Percentiles rank a stretch among this genome's conserved stretches.
phyloP scores from a whole-genome alignment of 345 rosid species.

The Citrus trifoliata region DNA sequence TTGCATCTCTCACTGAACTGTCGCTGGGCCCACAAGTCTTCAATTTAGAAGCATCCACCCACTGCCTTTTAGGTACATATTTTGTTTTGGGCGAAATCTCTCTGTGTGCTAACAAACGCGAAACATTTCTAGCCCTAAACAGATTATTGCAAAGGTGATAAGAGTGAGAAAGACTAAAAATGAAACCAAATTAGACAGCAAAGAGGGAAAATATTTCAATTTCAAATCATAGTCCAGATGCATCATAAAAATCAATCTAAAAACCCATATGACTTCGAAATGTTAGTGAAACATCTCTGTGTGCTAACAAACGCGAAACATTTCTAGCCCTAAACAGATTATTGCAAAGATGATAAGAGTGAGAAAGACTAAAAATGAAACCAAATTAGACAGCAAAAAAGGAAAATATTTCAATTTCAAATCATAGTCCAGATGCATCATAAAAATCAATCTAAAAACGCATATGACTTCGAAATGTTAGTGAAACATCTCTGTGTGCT shows the following conservation, averaged over 20 bases:
- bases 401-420: background rate
- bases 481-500: constrained; percentile 72
- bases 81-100: constrained; percentile 68
- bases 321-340: constrained; percentile 46
- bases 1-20: constrained; percentile 55
- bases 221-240: background rate
- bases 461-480: background rate
- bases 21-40: constrained; percentile 29
- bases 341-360: background rate
- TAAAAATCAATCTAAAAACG: background rate
- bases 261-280: background rate
- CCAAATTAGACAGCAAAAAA: background rate
- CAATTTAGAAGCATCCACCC: constrained; percentile 53
- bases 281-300: no score
- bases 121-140: constrained; percentile 57
- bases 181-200: background rate
- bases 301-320: constrained; percentile 54
- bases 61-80: constrained; percentile 50
- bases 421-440: background rate
- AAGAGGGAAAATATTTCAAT: background rate
- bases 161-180: background rate
- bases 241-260: background rate
- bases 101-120: constrained; percentile 58
- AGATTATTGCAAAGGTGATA: background rate
- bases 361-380: background rate